A percentile compares a stretch with the other conserved stretches of the same genome.
Evolutionary conservation across 495 filamentous ascomycete species (phyloP).

Genomic region (Penicillium bovifimosum): DNA sequence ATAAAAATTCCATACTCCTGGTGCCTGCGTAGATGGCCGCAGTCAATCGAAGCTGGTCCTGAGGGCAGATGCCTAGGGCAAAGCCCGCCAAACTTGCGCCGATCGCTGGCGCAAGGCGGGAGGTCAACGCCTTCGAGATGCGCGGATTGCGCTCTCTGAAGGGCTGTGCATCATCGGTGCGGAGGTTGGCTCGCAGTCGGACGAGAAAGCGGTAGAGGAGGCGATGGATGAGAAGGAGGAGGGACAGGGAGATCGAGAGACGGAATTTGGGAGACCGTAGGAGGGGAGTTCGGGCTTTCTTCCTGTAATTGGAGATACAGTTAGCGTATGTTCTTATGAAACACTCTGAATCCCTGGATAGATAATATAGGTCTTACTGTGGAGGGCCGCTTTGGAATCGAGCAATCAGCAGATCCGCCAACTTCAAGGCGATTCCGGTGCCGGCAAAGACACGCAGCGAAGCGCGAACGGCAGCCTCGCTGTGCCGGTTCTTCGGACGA

Average conservation of each 20-base stretch:
- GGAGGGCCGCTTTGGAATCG: slow-evolving; percentile 36
- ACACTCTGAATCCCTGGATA: background rate
- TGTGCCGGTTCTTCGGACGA: slow-evolving; percentile 60
- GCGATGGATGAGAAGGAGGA: slow-evolving; percentile 80
- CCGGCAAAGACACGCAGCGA: slow-evolving; percentile 71
- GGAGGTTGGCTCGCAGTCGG: slow-evolving; percentile 69
- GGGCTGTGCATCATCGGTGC: slow-evolving; percentile 63
- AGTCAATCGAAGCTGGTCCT: slow-evolving; percentile 69
- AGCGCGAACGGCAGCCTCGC: slow-evolving; percentile 70
- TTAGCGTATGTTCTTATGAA: background rate
- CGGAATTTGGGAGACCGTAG: slow-evolving; percentile 67
- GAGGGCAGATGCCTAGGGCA: slow-evolving; percentile 72
- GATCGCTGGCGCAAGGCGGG: slow-evolving; percentile 75
- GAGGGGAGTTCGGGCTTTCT: slow-evolving; percentile 45
- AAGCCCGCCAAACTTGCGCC: slow-evolving; percentile 83
- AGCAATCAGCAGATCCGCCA: slow-evolving; percentile 53
- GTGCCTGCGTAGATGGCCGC: slow-evolving; percentile 74
- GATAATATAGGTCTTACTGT: slow-evolving; percentile 19
- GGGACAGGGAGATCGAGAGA: slow-evolving; percentile 73
- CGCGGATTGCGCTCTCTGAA: slow-evolving; percentile 81
- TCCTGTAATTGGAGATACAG: slow-evolving; percentile 16
- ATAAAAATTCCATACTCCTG: slow-evolving; percentile 77
- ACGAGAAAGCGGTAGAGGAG: slow-evolving; percentile 86
- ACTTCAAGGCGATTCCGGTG: slow-evolving; percentile 63
- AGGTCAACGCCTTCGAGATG: slow-evolving; percentile 67